These are phyloP conservation scores for Teratosphaeria zuluensis DNA, from an alignment of 2,329 filamentous ascomycete species.

Conservation along the genomic window DNA sequence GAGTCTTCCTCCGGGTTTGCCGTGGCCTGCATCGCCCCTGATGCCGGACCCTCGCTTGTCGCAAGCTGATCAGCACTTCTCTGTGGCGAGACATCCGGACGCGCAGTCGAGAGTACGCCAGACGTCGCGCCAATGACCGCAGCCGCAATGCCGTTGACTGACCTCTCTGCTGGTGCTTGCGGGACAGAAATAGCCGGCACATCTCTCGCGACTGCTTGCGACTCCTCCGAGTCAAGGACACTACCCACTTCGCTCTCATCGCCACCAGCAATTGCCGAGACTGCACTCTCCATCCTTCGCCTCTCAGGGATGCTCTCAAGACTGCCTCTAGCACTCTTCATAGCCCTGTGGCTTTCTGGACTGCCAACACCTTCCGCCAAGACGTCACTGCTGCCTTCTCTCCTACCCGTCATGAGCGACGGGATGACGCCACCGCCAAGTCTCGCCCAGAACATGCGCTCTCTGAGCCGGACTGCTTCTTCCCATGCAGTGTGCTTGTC, in stretches of 20 bases:
- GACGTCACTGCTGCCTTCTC: constrained; percentile 1
- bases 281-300: background rate
- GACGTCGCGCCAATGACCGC: constrained; percentile 1
- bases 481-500: constrained; percentile 88
- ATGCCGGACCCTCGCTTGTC: background rate
- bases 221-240: background rate
- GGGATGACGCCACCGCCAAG: constrained; percentile 88
- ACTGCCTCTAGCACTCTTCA: constrained; percentile 6
- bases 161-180: background rate
- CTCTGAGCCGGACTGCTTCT: constrained; percentile 77
- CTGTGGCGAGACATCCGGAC: constrained; percentile 1
- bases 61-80: background rate
- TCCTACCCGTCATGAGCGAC: constrained; percentile 23
- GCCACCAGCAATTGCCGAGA: background rate
- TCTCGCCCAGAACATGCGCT: constrained; percentile 95
- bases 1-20: background rate
- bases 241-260: background rate
- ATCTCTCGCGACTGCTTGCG: no score
- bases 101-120: background rate
- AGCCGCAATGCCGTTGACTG: background rate
- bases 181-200: background rate
- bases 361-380: background rate
- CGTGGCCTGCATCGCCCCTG: background rate
- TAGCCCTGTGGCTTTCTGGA: constrained; percentile 1
- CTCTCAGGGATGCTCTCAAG: constrained; percentile 6